Conservation (phyloP, 2,329 filamentous ascomycete species). For the Calonectria pseudoturangicola region DNA sequence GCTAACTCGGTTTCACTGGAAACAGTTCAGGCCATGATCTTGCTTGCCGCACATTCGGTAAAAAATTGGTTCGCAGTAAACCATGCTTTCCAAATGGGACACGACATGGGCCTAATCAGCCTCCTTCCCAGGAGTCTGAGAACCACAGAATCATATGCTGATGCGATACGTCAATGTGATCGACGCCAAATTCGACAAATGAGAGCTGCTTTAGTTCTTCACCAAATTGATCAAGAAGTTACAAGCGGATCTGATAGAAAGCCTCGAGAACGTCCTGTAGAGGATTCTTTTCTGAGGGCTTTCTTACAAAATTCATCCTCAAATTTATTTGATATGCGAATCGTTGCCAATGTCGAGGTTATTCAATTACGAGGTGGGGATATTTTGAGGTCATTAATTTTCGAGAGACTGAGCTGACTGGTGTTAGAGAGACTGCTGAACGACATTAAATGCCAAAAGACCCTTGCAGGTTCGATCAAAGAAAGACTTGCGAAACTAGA, state of each 20-base stretch:
- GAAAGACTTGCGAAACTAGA: background rate
- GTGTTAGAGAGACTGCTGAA: background rate
- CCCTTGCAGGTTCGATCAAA: background rate
- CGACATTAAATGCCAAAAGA: background rate
- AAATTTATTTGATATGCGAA: background rate
- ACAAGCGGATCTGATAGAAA: background rate
- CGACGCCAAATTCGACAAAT: background rate
- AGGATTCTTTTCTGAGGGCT: background rate
- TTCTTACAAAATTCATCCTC: background rate
- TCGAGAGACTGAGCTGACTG: background rate
- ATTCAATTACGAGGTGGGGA: background rate
- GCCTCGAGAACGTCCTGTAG: background rate
- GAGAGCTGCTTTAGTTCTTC: background rate
- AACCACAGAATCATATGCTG: background rate
- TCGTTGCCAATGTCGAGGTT: background rate
- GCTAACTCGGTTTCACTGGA: background rate
- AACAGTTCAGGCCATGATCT: background rate
- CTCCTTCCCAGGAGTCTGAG: background rate
- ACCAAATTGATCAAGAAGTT: slow-evolving; percentile 16
- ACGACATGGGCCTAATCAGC: background rate
- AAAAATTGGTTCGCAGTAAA: slow-evolving; percentile 5
- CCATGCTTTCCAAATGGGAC: background rate
- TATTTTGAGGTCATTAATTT: background rate
- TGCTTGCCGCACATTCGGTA: background rate
- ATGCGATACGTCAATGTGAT: too few relatives aligned